phyloP scores from a whole-genome alignment of 257 asterid genomes.

The Ilex aquifolium region DNA sequence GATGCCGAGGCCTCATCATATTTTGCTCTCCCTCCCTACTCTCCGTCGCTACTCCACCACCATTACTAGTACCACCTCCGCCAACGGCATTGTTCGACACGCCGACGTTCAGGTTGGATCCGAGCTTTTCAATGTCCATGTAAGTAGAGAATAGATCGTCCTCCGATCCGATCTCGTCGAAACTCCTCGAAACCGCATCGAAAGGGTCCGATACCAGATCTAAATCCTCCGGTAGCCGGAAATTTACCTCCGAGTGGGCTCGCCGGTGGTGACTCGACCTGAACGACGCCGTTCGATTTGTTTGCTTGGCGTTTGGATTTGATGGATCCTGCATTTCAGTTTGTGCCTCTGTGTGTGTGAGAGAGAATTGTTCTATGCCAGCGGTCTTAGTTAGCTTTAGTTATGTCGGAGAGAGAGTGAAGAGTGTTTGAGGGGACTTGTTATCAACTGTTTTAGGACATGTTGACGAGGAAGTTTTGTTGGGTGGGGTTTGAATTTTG shows the following conservation, averaged over 20 bases:
- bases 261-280: slow-evolving; percentile 79
- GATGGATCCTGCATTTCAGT: slow-evolving; percentile 76
- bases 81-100: slow-evolving; percentile 34
- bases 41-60: slow-evolving; percentile 34
- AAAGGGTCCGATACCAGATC: slow-evolving; percentile 77
- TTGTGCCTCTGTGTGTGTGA: neutral
- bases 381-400: too few species aligned
- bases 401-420: too few species aligned
- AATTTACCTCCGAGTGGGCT: slow-evolving; percentile 90
- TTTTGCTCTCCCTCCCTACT: slow-evolving; percentile 25
- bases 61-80: slow-evolving; percentile 3
- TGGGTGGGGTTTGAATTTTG: too few species aligned
- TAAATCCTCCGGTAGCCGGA: slow-evolving; percentile 73
- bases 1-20: slow-evolving; percentile 35
- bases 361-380: too few species aligned
- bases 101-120: slow-evolving; percentile 35
- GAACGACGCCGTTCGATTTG: slow-evolving; percentile 30
- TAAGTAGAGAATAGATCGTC: slow-evolving; percentile 86
- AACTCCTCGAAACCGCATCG: slow-evolving; percentile 52
- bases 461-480: too few species aligned
- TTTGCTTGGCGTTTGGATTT: slow-evolving; percentile 28
- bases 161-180: slow-evolving; percentile 93
- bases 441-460: too few species aligned
- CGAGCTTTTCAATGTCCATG: slow-evolving; percentile 88
- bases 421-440: too few species aligned